Percentiles rank a stretch among this genome's conserved stretches.
These are phyloP conservation scores for Fusarium miscanthi DNA, from an alignment of 2,329 filamentous ascomycete species.

Conservation along the genomic window DNA sequence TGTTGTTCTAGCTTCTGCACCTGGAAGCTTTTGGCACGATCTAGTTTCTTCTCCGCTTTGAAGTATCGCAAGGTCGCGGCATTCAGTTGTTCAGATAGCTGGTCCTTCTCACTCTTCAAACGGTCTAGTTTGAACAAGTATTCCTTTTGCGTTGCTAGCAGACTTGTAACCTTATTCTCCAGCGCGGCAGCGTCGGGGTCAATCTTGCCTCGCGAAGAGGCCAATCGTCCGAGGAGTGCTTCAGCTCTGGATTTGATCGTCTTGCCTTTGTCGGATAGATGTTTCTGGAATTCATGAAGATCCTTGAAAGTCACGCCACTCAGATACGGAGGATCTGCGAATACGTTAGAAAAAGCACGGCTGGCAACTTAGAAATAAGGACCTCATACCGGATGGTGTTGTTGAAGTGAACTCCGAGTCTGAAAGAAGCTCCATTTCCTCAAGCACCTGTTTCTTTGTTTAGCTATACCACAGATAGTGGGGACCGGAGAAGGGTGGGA, in stretches of 20 bases:
- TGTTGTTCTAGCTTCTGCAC: constrained; percentile 94
- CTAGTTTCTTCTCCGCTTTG: constrained; percentile 93
- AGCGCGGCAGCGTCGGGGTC: constrained; percentile 77
- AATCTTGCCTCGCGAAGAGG: constrained; percentile 62
- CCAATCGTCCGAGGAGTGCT: constrained; percentile 70
- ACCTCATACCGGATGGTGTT: constrained; percentile 43
- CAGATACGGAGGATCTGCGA: constrained; percentile 64
- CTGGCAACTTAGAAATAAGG: neutral
- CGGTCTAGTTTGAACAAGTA: constrained; percentile 81
- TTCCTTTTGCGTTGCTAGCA: constrained; percentile 85
- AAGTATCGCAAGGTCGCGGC: constrained; percentile 91
- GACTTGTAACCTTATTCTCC: constrained; percentile 77
- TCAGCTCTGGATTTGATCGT: constrained; percentile 81
- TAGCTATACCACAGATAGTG: constrained; percentile 12
- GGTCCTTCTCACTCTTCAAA: constrained; percentile 81
- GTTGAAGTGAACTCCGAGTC: constrained; percentile 54
- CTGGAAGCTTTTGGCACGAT: constrained; percentile 87
- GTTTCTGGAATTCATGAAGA: constrained; percentile 79
- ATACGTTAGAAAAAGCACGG: constrained; percentile 42
- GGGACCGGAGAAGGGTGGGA: neutral
- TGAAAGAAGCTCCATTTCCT: constrained; percentile 72
- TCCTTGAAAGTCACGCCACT: constrained; percentile 72
- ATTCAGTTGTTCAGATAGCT: constrained; percentile 87
- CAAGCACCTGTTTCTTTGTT: constrained; percentile 61
- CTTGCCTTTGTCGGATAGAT: constrained; percentile 80